Percentiles rank a stretch among this genome's conserved stretches.
Evolutionary conservation across 1,139 yeast genomes (phyloP).

Genomic region (Taiozyma sp.): DNA sequence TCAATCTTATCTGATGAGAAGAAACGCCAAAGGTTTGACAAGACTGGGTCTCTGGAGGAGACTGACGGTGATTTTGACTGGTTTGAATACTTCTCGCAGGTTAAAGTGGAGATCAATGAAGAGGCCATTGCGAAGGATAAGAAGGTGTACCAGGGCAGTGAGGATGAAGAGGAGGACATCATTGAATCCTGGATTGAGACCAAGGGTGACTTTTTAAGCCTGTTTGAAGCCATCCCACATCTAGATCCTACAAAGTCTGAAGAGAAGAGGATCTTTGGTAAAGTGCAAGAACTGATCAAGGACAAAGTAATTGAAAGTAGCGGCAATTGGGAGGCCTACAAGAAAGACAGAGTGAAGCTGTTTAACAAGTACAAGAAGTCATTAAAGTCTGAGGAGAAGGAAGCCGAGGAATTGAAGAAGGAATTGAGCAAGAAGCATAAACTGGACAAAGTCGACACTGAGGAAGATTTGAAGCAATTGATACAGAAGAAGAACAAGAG

Average conservation of each 20-base stretch:
- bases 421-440: conserved; percentile 36
- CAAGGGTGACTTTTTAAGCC: conserved; percentile 64
- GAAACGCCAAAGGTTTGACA: conserved; percentile 57
- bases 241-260: conserved; percentile 59
- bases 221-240: conserved; percentile 78
- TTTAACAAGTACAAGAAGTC: conserved; percentile 42
- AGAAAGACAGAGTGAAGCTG: conserved; percentile 40
- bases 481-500: conserved; percentile 39
- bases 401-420: conserved; percentile 59
- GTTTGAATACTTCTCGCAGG: conserved; percentile 59
- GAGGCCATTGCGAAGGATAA: conserved; percentile 75
- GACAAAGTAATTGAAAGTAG: conserved; percentile 33
- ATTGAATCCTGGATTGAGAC: conserved; percentile 50
- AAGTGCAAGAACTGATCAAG: conserved; percentile 43
- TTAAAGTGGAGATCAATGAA: conserved; percentile 56
- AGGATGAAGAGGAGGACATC: conserved; percentile 67
- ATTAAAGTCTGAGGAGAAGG: conserved; percentile 57
- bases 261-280: conserved; percentile 52
- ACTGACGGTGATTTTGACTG: conserved; percentile 46
- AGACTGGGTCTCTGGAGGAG: conserved; percentile 60
- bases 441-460: conserved; percentile 25
- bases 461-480: conserved; percentile 44
- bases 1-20: conserved; percentile 57
- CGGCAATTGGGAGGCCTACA: conserved; percentile 51
- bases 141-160: conserved; percentile 55